phyloP scores from a whole-genome alignment of 1,284 basidiomycete genomes.

The Hymenochaete sp. region DNA sequence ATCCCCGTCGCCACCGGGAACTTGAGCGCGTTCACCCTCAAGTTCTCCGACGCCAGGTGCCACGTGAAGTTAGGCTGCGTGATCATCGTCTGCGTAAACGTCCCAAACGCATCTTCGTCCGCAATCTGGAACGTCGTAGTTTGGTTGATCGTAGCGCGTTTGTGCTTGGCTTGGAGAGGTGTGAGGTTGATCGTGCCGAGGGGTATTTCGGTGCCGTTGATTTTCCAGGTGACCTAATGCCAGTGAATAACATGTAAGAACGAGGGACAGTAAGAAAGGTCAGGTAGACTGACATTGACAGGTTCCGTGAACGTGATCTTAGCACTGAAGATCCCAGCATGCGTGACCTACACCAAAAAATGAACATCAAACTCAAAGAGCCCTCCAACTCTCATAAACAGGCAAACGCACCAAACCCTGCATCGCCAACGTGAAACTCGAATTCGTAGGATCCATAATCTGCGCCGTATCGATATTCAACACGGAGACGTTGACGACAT shows the following conservation, averaged over 20 bases:
- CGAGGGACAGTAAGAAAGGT: background rate
- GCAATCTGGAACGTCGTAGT: conserved; percentile 46
- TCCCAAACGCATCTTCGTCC: conserved; percentile 46
- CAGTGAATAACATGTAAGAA: background rate
- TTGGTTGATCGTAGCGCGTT: conserved; percentile 52
- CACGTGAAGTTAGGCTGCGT: conserved; percentile 65
- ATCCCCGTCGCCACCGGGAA: conserved; percentile 58
- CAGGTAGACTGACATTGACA: conserved; percentile 32
- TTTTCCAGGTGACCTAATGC: conserved; percentile 37
- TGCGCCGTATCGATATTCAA: conserved; percentile 43
- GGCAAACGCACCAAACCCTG: conserved; percentile 33
- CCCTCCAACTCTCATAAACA: conserved; percentile 4
- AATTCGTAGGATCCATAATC: conserved; percentile 43
- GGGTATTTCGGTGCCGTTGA: conserved; percentile 34
- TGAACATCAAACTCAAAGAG: conserved; percentile 1
- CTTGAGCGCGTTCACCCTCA: conserved; percentile 60
- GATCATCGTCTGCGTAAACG: conserved; percentile 53
- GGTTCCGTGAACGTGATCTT: conserved; percentile 48
- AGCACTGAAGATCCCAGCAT: conserved; percentile 52
- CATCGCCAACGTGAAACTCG: conserved; percentile 41
- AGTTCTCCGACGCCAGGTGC: conserved; percentile 48
- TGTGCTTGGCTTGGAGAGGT: conserved; percentile 37
- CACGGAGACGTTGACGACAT: conserved; percentile 46
- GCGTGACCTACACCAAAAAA: conserved; percentile 39
- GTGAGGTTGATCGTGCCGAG: conserved; percentile 44